A percentile compares a stretch with the other conserved stretches of the same genome.
phyloP scores from a whole-genome alignment of 208 protist genomes.

The Strigomonas culicis region DNA sequence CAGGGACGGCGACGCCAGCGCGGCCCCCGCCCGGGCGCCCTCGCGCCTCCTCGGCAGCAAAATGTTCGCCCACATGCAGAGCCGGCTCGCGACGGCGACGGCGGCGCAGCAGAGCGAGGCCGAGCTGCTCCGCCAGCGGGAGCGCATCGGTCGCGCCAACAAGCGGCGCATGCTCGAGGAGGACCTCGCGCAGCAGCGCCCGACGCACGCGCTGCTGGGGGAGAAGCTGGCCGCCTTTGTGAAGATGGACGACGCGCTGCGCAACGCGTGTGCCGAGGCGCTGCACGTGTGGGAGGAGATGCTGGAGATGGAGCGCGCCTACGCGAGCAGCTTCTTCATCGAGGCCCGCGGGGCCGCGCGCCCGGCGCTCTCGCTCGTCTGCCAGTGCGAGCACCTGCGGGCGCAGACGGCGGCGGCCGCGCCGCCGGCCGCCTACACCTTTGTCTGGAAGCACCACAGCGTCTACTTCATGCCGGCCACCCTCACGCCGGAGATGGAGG shows the following conservation, averaged over 20 bases:
- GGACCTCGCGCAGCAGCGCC: conserved; percentile 49
- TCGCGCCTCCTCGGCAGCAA: conserved; percentile 9
- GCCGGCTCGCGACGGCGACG: conserved; percentile 45
- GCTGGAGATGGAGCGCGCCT: conserved; percentile 49
- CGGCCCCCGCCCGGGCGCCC: neutral
- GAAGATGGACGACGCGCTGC: conserved; percentile 18
- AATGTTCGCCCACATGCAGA: conserved; percentile 69
- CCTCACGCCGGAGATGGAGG: conserved; percentile 51
- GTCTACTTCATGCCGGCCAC: too few relatives aligned
- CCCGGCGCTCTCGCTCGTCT: conserved; percentile 25
- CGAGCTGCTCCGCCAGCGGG: conserved; percentile 32
- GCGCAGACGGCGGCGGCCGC: conserved; percentile 48
- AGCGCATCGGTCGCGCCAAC: conserved; percentile 61
- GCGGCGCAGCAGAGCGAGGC: conserved; percentile 46
- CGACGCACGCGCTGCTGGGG: conserved; percentile 39
- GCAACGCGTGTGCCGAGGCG: too few relatives aligned
- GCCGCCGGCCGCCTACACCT: conserved; percentile 48
- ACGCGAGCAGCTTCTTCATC: conserved; percentile 66
- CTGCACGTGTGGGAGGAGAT: conserved; percentile 57
- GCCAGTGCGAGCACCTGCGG: neutral
- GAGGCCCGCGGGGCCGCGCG: conserved; percentile 18
- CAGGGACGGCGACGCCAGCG: neutral
- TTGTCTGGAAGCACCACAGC: too few relatives aligned
- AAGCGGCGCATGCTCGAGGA: conserved; percentile 48
- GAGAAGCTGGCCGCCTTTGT: conserved; percentile 32